Evolutionary conservation across 768 basidiomycete genomes (phyloP).

Genomic region (Infundibulicybe gibba): DNA sequence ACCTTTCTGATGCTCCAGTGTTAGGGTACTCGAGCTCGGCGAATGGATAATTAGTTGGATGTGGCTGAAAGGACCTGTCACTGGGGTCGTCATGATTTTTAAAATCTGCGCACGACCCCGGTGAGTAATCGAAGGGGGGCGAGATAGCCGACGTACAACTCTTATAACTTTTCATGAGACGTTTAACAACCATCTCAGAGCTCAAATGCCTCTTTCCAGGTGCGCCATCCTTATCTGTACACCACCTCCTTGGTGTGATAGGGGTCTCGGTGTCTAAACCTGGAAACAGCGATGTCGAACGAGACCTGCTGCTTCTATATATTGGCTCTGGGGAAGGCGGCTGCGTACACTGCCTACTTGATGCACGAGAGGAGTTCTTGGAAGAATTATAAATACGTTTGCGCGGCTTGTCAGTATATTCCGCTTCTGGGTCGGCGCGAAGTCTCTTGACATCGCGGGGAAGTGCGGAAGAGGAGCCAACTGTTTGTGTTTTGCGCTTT

Average conservation of each 20-base stretch:
- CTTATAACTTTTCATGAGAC: conserved; percentile 66
- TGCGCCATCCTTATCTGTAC: conserved; percentile 43
- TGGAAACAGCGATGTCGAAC: conserved; percentile 58
- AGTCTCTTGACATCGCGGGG: conserved; percentile 39
- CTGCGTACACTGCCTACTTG: conserved; percentile 34
- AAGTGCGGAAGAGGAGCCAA: conserved; percentile 12
- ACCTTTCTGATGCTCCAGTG: conserved; percentile 66
- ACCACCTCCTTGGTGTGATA: conserved; percentile 44
- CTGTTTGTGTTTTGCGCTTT: conserved; percentile 31
- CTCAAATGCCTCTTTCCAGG: conserved; percentile 53
- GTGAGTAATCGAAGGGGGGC: not conserved
- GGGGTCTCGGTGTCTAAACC: conserved; percentile 28
- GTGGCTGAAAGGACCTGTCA: conserved; percentile 62
- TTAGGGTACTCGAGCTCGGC: conserved; percentile 81
- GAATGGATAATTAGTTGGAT: conserved; percentile 58
- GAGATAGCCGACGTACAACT: conserved; percentile 43
- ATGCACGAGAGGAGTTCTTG: conserved; percentile 35
- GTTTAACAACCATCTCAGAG: conserved; percentile 60
- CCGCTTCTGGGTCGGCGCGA: conserved; percentile 14
- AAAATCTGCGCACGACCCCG: conserved; percentile 48
- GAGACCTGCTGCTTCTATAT: conserved; percentile 56
- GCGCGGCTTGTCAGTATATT: conserved; percentile 19
- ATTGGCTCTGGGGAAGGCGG: conserved; percentile 53
- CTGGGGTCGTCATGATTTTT: conserved; percentile 58
- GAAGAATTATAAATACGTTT: conserved; percentile 30